phyloP scores from a whole-genome alignment of 2,329 filamentous ascomycete species.

The Cladophialophora yegresii region DNA sequence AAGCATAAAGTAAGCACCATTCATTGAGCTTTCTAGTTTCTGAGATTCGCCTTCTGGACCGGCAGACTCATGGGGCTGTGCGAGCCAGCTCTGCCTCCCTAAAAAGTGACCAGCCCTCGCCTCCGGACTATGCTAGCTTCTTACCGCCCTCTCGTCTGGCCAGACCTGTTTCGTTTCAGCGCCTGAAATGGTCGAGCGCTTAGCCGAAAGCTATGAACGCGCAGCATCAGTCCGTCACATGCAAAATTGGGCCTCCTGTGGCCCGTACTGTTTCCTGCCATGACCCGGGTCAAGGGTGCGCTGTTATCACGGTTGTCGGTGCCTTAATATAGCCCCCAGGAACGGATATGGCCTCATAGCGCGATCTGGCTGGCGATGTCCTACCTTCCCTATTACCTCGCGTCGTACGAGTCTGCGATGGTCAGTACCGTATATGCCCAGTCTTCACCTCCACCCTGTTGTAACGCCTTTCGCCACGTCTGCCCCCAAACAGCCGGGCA shows the following conservation, averaged over 20 bases:
- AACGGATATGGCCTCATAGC: not conserved
- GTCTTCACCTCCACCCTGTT: not conserved
- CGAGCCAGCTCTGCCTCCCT: too few relatives aligned
- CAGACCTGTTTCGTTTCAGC: slow-evolving; percentile 11
- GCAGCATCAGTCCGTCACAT: not conserved
- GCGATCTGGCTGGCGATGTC: not conserved
- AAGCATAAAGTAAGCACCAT: not conserved
- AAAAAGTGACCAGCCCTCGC: too few relatives aligned
- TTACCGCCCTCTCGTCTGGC: not conserved
- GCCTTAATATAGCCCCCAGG: not conserved
- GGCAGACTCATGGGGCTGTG: not conserved
- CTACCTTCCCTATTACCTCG: not conserved
- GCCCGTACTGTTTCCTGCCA: not conserved
- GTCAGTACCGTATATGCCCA: not conserved
- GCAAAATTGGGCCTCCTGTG: not conserved
- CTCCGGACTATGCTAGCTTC: too few relatives aligned
- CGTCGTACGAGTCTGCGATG: not conserved
- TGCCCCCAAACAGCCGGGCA: not conserved
- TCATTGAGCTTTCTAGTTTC: not conserved
- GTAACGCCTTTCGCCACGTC: not conserved
- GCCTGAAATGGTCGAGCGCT: not conserved
- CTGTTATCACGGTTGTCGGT: not conserved
- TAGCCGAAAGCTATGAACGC: not conserved
- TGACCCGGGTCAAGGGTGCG: not conserved
- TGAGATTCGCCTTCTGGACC: not conserved